Base-by-base conservation (phyloP, 148 eudicot genomes). In the Bassia scoparia region DNA sequence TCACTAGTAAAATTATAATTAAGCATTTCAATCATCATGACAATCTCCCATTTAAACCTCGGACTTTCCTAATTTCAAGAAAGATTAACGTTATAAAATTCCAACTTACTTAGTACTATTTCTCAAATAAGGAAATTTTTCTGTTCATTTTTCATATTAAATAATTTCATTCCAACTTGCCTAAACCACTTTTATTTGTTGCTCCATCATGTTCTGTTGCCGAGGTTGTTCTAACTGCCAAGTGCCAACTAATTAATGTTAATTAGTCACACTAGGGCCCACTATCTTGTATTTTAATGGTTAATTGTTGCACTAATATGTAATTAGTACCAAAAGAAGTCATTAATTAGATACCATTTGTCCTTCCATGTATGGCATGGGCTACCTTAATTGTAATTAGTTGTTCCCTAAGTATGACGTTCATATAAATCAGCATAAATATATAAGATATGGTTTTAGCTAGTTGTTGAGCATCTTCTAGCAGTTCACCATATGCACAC, bases 11-110 rank as follows among this genome's bases (percentile, higher is more conserved):
- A 27, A 56, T 18, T 3, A 8, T 7, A 26, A 34, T 27, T 35
- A 53, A 8, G 26, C 46, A 29, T 41, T 64, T 38, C 68, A 64
- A 64, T 64, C 23, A 64, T 64, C 23, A 64, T 64, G 26, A 18
- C 44, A 64, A 65, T 11, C 49, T 65, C 4, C 60, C 23, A 53
- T 63, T 24, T 74, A 65, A 74, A 74, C 77, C 77, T 65, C 77
- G 77, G 70, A 73, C 77, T 66, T 65, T 1, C 77, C 59, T 48
- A 53, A 52, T 64, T 30, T 44, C 67, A 72, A 14, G 29, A 71
- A 26, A n/a, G 27, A 71, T 21, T 58, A 26, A 23, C 24, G 37
- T 9, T 8, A 23, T 11, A 52, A 26, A 52, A 7, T 7, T 33
- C 24, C 50, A 23, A 9, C 46, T 35, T 34, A 63, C 35, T 63